Percentiles rank a stretch among this genome's conserved stretches.
These are phyloP conservation scores for Poa pratensis DNA, from an alignment of 176 grass and related monocot genomes.

Conservation along the genomic window DNA sequence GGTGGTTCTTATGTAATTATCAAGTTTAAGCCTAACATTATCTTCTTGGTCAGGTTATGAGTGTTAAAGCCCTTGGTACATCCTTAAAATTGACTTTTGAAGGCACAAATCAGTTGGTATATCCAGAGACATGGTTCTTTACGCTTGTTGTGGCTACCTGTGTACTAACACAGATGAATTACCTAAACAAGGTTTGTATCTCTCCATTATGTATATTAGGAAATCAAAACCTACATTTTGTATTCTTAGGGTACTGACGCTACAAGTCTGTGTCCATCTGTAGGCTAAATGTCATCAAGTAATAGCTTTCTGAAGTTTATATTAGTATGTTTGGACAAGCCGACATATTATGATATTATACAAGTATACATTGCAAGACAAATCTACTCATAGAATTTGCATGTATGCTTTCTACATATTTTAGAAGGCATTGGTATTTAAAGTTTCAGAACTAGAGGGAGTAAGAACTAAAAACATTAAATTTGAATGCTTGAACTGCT, in stretches of 20 bases:
- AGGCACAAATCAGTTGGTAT: slow-evolving; percentile 87
- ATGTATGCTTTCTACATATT: not conserved
- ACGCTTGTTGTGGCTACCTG: slow-evolving; percentile 87
- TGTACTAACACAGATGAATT: slow-evolving; percentile 97
- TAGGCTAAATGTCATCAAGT: not conserved
- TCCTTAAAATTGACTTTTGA: slow-evolving; percentile 96
- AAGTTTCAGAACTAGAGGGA: not conserved
- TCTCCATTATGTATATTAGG: not conserved
- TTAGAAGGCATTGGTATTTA: not conserved
- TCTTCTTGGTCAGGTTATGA: slow-evolving; percentile 79
- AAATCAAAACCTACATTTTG: not conserved
- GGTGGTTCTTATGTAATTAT: not conserved
- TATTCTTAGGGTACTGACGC: not conserved
- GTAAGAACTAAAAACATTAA: not conserved
- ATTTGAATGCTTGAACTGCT: not conserved
- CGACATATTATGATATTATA: not conserved
- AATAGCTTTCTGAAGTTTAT: not conserved
- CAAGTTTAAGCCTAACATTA: slow-evolving; percentile 23
- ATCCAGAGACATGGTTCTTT: slow-evolving; percentile 96
- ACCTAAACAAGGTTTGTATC: slow-evolving; percentile 86
- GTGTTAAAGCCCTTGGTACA: slow-evolving; percentile 97
- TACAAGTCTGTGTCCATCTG: not conserved
- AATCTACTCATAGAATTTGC: not conserved
- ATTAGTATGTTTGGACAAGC: not conserved
- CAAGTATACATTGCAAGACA: not conserved